A percentile compares a stretch with the other conserved stretches of the same genome.
Evolutionary conservation across 2,329 filamentous ascomycete species (phyloP).

Genomic region (Sporothrix pallida): DNA sequence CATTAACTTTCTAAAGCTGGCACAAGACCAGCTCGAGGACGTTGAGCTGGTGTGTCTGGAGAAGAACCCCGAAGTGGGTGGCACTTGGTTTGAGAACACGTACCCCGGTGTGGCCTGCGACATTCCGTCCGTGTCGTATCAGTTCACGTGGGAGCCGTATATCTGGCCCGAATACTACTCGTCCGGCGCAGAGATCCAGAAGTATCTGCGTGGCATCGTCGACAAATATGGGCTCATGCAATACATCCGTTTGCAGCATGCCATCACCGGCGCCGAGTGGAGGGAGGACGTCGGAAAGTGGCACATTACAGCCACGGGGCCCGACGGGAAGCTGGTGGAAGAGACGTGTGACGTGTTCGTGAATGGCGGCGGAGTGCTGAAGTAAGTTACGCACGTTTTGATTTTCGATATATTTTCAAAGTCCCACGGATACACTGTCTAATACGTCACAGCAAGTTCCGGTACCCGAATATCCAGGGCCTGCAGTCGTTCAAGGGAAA

Average conservation of each 20-base stretch:
- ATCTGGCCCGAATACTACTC: conserved; percentile 44
- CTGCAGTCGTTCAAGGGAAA: conserved; percentile 33
- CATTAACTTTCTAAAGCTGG: conserved; percentile 26
- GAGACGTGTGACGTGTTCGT: conserved; percentile 54
- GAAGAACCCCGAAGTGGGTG: conserved; percentile 30
- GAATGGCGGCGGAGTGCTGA: conserved; percentile 49
- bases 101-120: conserved; percentile 49
- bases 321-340: not conserved
- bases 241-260: conserved; percentile 22
- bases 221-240: conserved; percentile 32
- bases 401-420: not conserved
- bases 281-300: not conserved
- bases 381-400: not conserved
- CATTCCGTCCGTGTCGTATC: conserved; percentile 52
- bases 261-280: conserved; percentile 21
- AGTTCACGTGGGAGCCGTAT: conserved; percentile 42
- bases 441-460: conserved; percentile 53
- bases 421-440: not conserved
- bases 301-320: conserved; percentile 12
- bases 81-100: conserved; percentile 34
- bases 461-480: conserved; percentile 47
- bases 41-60: conserved; percentile 42
- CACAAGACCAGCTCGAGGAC: conserved; percentile 37
- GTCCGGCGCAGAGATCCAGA: conserved; percentile 36
- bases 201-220: conserved; percentile 45